These are phyloP conservation scores for Ceratonia siliqua DNA, from an alignment of 306 rosid genomes.

Conservation along the genomic window DNA sequence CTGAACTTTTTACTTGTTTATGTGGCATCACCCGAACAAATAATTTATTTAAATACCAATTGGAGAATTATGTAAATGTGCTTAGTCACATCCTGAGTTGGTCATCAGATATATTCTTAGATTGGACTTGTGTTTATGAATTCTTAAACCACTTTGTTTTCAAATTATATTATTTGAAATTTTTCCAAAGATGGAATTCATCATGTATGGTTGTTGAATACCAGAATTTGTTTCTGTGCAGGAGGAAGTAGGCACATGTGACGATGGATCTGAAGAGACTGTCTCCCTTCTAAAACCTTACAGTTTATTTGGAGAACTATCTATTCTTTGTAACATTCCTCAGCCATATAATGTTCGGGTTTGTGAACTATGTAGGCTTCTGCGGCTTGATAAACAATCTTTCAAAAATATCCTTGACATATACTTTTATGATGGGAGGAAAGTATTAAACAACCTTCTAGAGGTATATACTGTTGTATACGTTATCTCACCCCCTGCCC, in stretches of 20 bases:
- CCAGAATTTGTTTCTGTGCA: conserved; percentile 39
- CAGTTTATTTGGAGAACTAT: conserved; percentile 81
- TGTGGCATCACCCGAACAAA: conserved; percentile 3
- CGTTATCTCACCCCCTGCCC: background rate
- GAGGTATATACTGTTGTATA: conserved; percentile 53
- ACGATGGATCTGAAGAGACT: conserved; percentile 83
- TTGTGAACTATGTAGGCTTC: conserved; percentile 77
- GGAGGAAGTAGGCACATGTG: conserved; percentile 74
- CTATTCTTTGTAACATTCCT: conserved; percentile 94
- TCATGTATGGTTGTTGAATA: background rate
- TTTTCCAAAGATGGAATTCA: background rate
- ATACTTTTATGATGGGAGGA: conserved; percentile 83
- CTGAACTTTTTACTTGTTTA: conserved; percentile 20
- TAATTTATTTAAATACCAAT: background rate
- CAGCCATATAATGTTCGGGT: conserved; percentile 89
- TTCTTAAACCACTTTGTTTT: conserved; percentile 6
- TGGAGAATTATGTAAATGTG: background rate
- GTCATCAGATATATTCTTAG: background rate
- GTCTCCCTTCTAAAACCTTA: conserved; percentile 53
- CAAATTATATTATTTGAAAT: background rate
- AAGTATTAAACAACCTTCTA: conserved; percentile 81
- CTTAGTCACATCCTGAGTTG: conserved; percentile 14
- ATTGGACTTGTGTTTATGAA: background rate
- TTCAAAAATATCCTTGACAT: conserved; percentile 81
- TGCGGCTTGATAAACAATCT: conserved; percentile 89